Evolutionary conservation across 176 grass and related monocot species (phyloP).

Genomic region (Bolboschoenus planiculmis): DNA sequence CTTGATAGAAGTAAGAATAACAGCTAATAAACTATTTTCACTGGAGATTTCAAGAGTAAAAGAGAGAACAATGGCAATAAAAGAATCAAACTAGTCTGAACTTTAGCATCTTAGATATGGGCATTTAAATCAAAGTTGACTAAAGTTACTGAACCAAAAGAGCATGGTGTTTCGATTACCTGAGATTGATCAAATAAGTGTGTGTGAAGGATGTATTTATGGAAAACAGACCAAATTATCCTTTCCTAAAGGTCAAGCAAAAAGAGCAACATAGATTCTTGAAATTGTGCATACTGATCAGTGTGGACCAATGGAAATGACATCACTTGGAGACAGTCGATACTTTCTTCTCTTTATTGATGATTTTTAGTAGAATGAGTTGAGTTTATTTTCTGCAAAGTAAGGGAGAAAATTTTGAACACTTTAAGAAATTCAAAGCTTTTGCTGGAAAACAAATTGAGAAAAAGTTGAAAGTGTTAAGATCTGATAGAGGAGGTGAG

Average conservation of each 20-base stretch:
- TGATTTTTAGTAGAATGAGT: background rate
- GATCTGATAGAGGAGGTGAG: too few species aligned
- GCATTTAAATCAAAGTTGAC: background rate
- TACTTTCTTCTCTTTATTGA: conserved; percentile 2
- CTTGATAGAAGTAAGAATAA: background rate
- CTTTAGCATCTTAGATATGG: background rate
- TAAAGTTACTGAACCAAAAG: background rate
- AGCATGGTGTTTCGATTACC: too few species aligned
- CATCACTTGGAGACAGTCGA: background rate
- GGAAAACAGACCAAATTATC: background rate
- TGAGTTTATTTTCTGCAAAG: background rate
- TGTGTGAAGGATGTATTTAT: background rate
- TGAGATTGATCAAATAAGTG: background rate
- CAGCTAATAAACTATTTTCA: background rate
- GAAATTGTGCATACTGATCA: background rate
- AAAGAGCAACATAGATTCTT: background rate
- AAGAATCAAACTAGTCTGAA: background rate
- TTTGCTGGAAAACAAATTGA: background rate
- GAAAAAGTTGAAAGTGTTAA: background rate
- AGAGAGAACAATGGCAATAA: background rate
- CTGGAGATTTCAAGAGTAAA: background rate
- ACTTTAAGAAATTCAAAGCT: background rate
- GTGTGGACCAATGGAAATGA: background rate
- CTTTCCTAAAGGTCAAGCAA: background rate
- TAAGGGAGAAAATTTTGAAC: background rate